Conservation (phyloP, 176 grass and related monocot species). For the Zizania latifolia region DNA sequence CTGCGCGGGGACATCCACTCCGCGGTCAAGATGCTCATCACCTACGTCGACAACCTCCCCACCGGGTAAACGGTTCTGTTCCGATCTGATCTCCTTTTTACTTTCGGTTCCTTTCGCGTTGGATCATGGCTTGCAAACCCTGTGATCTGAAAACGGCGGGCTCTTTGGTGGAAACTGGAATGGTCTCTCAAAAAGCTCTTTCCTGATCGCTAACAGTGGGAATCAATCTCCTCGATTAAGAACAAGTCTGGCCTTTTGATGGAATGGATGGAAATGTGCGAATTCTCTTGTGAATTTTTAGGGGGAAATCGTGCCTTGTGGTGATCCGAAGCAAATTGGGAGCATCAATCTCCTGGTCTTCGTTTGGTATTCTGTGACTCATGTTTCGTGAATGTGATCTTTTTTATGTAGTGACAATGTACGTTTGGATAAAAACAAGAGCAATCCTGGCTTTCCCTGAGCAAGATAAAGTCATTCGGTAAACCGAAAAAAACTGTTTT, state of each 20-base stretch:
- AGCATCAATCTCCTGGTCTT: neutral
- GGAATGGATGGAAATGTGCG: slow-evolving; percentile 11
- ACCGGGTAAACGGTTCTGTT: slow-evolving; percentile 47
- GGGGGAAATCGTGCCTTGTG: neutral
- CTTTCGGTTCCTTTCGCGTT: neutral
- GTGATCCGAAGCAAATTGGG: neutral
- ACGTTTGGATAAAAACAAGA: neutral
- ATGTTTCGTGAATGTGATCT: neutral
- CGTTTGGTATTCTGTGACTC: neutral
- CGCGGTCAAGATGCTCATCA: slow-evolving; percentile 81
- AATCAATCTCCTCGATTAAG: neutral
- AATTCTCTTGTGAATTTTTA: neutral
- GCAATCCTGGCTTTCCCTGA: neutral
- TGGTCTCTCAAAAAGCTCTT: neutral
- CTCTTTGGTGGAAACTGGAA: neutral
- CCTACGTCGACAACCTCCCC: slow-evolving; percentile 90
- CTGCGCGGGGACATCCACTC: slow-evolving; percentile 53
- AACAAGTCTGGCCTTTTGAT: neutral
- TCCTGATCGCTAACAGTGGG: neutral
- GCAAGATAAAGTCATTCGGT: neutral
- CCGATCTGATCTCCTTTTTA: slow-evolving; percentile 15
- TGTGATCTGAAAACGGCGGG: slow-evolving; percentile 16
- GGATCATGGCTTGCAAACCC: neutral
- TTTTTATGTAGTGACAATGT: no score
- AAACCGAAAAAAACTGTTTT: neutral